Evolutionary conservation across 2,329 filamentous ascomycete species (phyloP), one percentile per base, ranked within the genome.

Genomic region (Cryphonectria naterciae): DNA sequence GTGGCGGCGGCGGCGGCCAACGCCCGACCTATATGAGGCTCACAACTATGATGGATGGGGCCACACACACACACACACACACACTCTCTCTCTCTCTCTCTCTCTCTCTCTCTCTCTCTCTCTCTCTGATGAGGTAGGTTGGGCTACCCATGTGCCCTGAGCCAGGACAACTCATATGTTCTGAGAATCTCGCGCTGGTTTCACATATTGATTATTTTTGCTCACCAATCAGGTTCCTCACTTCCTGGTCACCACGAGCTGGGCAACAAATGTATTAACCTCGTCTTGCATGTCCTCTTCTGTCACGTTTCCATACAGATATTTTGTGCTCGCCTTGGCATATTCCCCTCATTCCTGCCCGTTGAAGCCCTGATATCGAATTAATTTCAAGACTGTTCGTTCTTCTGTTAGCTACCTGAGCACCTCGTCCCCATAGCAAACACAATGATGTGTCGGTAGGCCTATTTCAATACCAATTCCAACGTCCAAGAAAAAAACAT

Each of bases 371-470:
- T 35, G 17, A 28, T 32, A 52, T 43, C 22, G 43, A n/a, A 32
- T 39, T 22, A 11, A 35, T 19, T n/a, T n/a, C 56, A 35, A 39
- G 22, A 11, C 39, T 32, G 52, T 39, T 35, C 49, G 25, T 46
- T 65, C 2, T 41, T 6, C 32, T 43, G 54, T 28, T 35, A 19
- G 52, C 19, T 56, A 60, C 22, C 39, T 60, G 37, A 46, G 46
- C 35, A 65, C 65, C 25, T 41, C 56, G 28, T 49, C n/a, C 54
- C 32, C 28, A n/a, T 60, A 22, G 41, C n/a, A 39, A 32, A 37
- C 46, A 37, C 65, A 65, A 65, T 39, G 28, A 72, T 72, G 70
- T 52, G 58, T 65, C 39, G 37, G 39, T 72, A 61, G 69, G 37
- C 43, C 22, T 15, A 41, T 46, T 46, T 56, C n/a, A n/a, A 22